Base-by-base conservation (phyloP, 305 asterid genomes). In the Solanum hybrid region DNA sequence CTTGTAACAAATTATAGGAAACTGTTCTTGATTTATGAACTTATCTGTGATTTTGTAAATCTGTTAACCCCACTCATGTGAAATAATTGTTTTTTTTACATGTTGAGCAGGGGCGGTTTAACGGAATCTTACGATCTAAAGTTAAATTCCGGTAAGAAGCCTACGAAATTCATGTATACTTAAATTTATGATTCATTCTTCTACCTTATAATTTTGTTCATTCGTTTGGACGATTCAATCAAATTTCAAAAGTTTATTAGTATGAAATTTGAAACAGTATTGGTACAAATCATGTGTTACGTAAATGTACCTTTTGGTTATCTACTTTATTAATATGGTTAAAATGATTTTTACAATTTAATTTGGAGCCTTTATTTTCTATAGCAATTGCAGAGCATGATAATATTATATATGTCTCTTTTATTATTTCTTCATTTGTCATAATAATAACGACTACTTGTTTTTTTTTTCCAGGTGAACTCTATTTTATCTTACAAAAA, bases 1-100 rank as follows among this genome's bases (percentile, higher is more conserved):
- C 88, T 85, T 86, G 88, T 86, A 86, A 86, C 88, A 57, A 61
- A 86, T 61, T 86, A 22, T 22, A 86, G 88, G 41, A 32, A 85
- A 7, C 72, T 61, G 72, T 39, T 39, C 36, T 13, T 61, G 31
- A n/a, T 13, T 85, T 41, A 22, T 61, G 3, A 32, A 12, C 77
- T 22, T 7, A 26, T 5, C 14, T 32, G 73, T 86, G 24, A 80
- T 89, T 20, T 79, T 61, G 77, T 57, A 85, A 57, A 32, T 86
- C 51, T 85, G 51, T 11, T 5, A 10, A 6, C 14, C 24, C 29
- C 20, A 5, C 36, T 1, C 3, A 5, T 34, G 15, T 79, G 29
- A 79, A 9, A 34, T 79, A 78, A 20, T 33, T 20, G 29, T 17
- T 5, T 20, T 33, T 51, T 73, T 31, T 7, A 34, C 15, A 36